Conservation (phyloP, 495 filamentous ascomycete species). For the Poronia punctata region DNA sequence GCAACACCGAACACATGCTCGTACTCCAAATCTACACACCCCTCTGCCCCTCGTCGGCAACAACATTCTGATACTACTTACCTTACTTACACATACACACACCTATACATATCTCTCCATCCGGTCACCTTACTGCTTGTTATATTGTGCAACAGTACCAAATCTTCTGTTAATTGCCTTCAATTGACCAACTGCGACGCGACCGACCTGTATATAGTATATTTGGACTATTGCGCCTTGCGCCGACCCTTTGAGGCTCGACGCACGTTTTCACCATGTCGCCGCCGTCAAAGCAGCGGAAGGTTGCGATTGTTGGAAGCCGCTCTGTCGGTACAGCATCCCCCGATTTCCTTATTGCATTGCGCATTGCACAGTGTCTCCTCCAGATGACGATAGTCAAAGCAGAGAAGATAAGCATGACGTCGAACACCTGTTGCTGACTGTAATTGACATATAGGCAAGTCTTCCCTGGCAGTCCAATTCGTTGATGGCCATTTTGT, state of each 20-base stretch:
- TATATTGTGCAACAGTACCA: constrained; percentile 14
- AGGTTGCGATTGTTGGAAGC: constrained; percentile 97
- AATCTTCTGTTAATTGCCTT: neutral
- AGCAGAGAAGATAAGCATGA: neutral
- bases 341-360: neutral
- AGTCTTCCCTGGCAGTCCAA: constrained; percentile 94
- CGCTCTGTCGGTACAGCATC: constrained; percentile 79
- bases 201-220: constrained; percentile 1
- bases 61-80: too few relatives aligned
- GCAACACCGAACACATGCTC: too few relatives aligned
- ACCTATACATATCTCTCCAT: too few relatives aligned
- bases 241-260: neutral
- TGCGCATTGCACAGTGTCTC: too few relatives aligned
- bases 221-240: constrained; percentile 10
- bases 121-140: too few relatives aligned
- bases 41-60: too few relatives aligned
- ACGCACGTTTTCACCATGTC: constrained; percentile 51
- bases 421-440: constrained; percentile 8
- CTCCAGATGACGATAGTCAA: neutral
- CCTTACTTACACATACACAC: too few relatives aligned
- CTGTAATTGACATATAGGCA: constrained; percentile 51
- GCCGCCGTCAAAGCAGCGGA: constrained; percentile 82
- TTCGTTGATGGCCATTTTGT: constrained; percentile 98
- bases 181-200: too few relatives aligned
- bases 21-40: too few relatives aligned